A percentile compares a stretch with the other conserved stretches of the same genome.
phyloP scores from a whole-genome alignment of 179 eudicot genomes.

The Camellia oleifera region DNA sequence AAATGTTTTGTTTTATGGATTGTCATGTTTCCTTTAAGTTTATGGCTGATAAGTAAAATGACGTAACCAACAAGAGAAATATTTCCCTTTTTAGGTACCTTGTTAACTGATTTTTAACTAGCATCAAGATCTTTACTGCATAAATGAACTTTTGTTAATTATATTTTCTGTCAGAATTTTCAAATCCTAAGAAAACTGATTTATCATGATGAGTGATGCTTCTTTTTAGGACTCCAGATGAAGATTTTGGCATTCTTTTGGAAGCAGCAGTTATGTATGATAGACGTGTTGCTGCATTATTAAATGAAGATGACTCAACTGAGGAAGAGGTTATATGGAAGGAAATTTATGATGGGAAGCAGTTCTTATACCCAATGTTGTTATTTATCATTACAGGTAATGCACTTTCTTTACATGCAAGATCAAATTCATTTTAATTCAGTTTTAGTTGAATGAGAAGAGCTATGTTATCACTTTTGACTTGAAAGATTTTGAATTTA shows the following conservation, averaged over 20 bases:
- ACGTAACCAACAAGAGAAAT: not conserved
- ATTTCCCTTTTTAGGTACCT: not conserved
- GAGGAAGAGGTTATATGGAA: slow-evolving; percentile 60
- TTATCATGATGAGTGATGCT: slow-evolving; percentile 3
- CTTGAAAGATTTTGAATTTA: slow-evolving; percentile 10
- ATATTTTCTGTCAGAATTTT: not conserved
- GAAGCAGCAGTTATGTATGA: slow-evolving; percentile 99
- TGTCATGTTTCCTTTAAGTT: not conserved
- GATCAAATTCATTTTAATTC: not conserved
- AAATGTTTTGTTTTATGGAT: not conserved
- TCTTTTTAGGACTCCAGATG: slow-evolving; percentile 89
- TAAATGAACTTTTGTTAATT: not conserved
- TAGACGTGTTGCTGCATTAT: slow-evolving; percentile 87
- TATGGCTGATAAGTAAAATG: not conserved
- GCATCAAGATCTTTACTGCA: not conserved
- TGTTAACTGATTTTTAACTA: not conserved
- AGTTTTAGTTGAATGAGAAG: not conserved
- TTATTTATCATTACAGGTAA: slow-evolving; percentile 91
- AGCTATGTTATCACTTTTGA: not conserved
- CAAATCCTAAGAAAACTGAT: not conserved
- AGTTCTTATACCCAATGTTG: slow-evolving; percentile 65
- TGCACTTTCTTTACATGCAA: slow-evolving; percentile 4
- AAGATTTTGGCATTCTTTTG: slow-evolving; percentile 87
- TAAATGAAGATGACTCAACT: slow-evolving; percentile 72
- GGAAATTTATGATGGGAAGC: slow-evolving; percentile 57